Base-by-base conservation (phyloP, 352 stramenopile species). In the Pythium oligandrum region DNA sequence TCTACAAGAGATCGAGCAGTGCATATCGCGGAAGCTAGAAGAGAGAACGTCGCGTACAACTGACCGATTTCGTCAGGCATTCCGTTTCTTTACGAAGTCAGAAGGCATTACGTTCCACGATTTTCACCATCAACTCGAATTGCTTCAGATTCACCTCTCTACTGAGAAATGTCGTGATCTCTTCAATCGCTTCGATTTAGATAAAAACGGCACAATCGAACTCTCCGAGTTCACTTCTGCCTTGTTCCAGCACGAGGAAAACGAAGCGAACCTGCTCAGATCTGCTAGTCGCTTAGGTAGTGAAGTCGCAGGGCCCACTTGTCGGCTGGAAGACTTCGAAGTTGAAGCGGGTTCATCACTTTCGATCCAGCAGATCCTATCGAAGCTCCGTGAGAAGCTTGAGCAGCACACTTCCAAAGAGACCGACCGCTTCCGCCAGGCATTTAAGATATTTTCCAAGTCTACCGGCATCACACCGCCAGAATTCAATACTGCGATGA, bases 361-460 rank as follows among this genome's bases (percentile, higher is more conserved):
- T 5, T 70, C 76, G 17, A 83, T 76, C 11, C 71, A 83, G 33
- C 73, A 90, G 49, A 68, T 90, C 34, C 60, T 89, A 32, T 52
- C 68, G 1, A 71, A 63, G 40, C 53, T 92, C 53, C 66, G 76
- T 7, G 72, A 87, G 12, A 82, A 75, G 51, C 64, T 92, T 9
- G 75, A 88, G 26, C 75, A 86, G 46, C 65, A 87, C 34, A 71
- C 77, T 2, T 83, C 73, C 0, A 86, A 88, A 44, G 78, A 83
- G 51, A 79, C 74, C 4, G 82, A 89, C 40, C 75, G 72, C 6
- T 90, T 92, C 30, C 79, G 83, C 30, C 82, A 90, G 64, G 77
- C 79, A 33, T 83, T 86, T 33, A 78, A 73, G 49, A 75, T 92
- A 11, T 90, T 92, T 40, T 56, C 59, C 26, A 92, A 92, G 45